Evolutionary conservation across 2,329 filamentous ascomycete species (phyloP), one percentile per base, ranked within the genome.

Genomic region (Xylariomycetidae sp.): DNA sequence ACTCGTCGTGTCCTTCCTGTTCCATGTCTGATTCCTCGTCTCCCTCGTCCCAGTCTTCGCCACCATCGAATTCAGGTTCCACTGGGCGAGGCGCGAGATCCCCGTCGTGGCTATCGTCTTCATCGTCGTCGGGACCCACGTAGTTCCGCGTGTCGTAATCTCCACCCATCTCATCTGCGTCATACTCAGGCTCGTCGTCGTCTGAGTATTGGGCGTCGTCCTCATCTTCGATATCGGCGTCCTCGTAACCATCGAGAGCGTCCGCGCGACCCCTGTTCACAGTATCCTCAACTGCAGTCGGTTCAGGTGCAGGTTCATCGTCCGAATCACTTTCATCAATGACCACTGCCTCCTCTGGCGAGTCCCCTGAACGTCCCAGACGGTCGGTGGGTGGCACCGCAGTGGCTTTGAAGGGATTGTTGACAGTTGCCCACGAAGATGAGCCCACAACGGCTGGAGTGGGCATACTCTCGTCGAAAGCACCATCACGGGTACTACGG

Each of bases 121-220:
- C 53, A 23, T 58, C 54, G 22, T 57, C 53, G 29, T 48, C 46
- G 25, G 51, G 52, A 3, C 43, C 43, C 14, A 42, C 35, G 25
- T 57, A 56, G 32, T 50, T 53, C 16, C 50, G 43, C 9, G 48
- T 51, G 29, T 57, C 52, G 31, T 57, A 56, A 20, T 57, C 53
- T 9, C 47, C 51, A n/a, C 54, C 53, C 20, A 54, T 53, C 31
- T 56, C 54, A 6, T 53, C 44, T 10, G 37, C 40, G 16, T 56
- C 51, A 18, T 56, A 54, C 33, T 50, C 53, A 12, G 42, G 44
- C 28, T 53, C 50, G 24, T 54, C 53, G 5, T 51, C 52, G 22
- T 54, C 50, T 13, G 48, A 49, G 30, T 48, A 49, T 20, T 43
- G 35, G n/a, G 43, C 48, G 27, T 52, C 49, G 22, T 34, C 41